Percentiles rank a stretch among this genome's conserved stretches.
phyloP scores from a whole-genome alignment of 2,329 filamentous ascomycete genomes.

The Trichoderma hamatum region DNA sequence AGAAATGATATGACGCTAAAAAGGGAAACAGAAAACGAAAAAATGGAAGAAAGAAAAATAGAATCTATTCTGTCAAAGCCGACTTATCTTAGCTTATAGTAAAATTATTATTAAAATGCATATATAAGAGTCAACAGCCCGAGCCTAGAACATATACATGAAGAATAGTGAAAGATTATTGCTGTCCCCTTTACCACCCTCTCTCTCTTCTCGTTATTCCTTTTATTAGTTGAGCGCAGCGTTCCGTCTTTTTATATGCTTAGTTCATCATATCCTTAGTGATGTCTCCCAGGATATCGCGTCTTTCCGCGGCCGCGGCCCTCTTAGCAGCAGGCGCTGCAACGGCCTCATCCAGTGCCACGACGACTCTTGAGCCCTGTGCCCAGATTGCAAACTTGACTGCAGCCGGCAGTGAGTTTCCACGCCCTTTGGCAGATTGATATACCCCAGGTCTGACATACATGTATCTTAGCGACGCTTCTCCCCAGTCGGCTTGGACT shows the following conservation, averaged over 20 bases:
- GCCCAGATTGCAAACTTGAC: not conserved
- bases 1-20: no score
- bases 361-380: conserved; percentile 1
- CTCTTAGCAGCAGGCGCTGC: not conserved
- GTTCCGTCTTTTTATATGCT: not conserved
- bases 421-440: not conserved
- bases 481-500: conserved; percentile 14
- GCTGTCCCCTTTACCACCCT: not conserved
- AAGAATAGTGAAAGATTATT: not conserved
- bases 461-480: not conserved
- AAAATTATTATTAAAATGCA: not conserved
- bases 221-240: not conserved
- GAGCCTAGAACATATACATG: no score
- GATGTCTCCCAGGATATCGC: conserved; percentile 19
- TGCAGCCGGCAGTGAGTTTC: not conserved
- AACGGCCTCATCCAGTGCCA: not conserved
- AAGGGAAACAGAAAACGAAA: no score
- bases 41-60: no score
- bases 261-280: no score
- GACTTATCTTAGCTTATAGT: not conserved
- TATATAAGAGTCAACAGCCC: not conserved
- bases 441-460: not conserved
- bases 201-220: not conserved
- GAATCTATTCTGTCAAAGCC: no score
- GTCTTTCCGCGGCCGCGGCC: conserved; percentile 6